A percentile compares a stretch with the other conserved stretches of the same genome.
Conservation (phyloP, 306 rosid species). For the Vigna nakashimae region DNA sequence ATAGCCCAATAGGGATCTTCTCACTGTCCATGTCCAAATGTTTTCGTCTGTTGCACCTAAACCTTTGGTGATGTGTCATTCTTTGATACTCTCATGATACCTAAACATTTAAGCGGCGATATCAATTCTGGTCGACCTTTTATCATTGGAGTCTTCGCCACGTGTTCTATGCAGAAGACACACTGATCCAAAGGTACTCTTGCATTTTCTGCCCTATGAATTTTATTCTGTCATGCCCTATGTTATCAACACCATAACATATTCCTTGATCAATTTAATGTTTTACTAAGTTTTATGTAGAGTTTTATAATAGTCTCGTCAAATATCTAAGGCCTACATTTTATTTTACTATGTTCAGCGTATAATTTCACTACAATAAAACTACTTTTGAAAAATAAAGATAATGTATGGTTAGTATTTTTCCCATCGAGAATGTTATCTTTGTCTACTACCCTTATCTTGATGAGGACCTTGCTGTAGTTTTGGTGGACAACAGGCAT, state of each 20-base stretch:
- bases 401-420: neutral
- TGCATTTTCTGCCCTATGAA: slow-evolving; percentile 2
- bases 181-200: slow-evolving; percentile 27
- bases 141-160: slow-evolving; percentile 23
- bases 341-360: neutral
- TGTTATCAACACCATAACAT: neutral
- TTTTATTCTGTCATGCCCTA: neutral
- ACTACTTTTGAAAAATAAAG: neutral
- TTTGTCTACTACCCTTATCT: slow-evolving; percentile 35
- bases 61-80: slow-evolving; percentile 45
- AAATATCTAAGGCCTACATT: neutral
- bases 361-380: neutral
- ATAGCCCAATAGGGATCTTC: neutral
- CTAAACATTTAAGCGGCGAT: slow-evolving; percentile 13
- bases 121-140: slow-evolving; percentile 22
- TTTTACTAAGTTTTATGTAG: neutral
- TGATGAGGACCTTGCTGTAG: slow-evolving; percentile 35
- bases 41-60: slow-evolving; percentile 22
- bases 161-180: slow-evolving; percentile 2
- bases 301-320: too few relatives aligned
- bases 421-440: neutral
- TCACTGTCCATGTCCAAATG: slow-evolving; percentile 35
- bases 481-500: slow-evolving; percentile 24
- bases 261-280: neutral
- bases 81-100: neutral